Evolutionary conservation across 495 filamentous ascomycete species (phyloP).

Genomic region (Aspergillus avenaceus): DNA sequence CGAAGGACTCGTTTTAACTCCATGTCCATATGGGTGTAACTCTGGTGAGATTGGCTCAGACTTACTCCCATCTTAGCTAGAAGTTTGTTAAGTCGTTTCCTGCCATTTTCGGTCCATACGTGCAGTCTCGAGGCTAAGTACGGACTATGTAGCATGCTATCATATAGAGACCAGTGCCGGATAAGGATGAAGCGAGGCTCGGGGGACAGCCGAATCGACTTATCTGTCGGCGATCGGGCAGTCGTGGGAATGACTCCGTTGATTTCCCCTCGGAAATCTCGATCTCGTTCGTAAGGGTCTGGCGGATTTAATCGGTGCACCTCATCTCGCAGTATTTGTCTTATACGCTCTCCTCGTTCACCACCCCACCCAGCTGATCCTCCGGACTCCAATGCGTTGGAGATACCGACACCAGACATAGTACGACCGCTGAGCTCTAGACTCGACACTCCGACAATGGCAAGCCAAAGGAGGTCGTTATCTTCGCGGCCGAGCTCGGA

Average conservation of each 20-base stretch:
- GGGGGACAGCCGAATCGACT: slow-evolving; percentile 84
- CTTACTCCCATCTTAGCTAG: slow-evolving; percentile 98
- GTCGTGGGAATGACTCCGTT: slow-evolving; percentile 81
- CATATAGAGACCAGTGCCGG: slow-evolving; percentile 94
- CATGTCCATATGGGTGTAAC: slow-evolving; percentile 98
- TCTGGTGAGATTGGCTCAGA: slow-evolving; percentile 88
- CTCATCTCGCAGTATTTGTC: slow-evolving; percentile 84
- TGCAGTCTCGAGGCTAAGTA: slow-evolving; percentile 90
- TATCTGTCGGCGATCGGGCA: slow-evolving; percentile 84
- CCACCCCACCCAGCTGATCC: slow-evolving; percentile 75
- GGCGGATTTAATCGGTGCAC: slow-evolving; percentile 90
- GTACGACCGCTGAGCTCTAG: slow-evolving; percentile 88
- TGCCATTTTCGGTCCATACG: slow-evolving; percentile 87
- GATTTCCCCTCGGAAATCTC: slow-evolving; percentile 53
- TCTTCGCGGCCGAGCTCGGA: slow-evolving; percentile 95
- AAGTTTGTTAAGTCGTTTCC: slow-evolving; percentile 90
- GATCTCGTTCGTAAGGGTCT: slow-evolving; percentile 54
- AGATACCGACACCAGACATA: slow-evolving; percentile 73
- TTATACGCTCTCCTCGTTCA: slow-evolving; percentile 76
- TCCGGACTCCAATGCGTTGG: slow-evolving; percentile 51
- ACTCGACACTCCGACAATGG: slow-evolving; percentile 88
- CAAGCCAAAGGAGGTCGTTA: slow-evolving; percentile 91
- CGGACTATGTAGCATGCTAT: slow-evolving; percentile 96
- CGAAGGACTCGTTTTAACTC: slow-evolving; percentile 85
- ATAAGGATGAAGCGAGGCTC: slow-evolving; percentile 93